Evolutionary conservation across 495 filamentous ascomycete genomes (phyloP), one percentile per base, ranked within the genome.

Genomic region (Penicillium malachiteum): DNA sequence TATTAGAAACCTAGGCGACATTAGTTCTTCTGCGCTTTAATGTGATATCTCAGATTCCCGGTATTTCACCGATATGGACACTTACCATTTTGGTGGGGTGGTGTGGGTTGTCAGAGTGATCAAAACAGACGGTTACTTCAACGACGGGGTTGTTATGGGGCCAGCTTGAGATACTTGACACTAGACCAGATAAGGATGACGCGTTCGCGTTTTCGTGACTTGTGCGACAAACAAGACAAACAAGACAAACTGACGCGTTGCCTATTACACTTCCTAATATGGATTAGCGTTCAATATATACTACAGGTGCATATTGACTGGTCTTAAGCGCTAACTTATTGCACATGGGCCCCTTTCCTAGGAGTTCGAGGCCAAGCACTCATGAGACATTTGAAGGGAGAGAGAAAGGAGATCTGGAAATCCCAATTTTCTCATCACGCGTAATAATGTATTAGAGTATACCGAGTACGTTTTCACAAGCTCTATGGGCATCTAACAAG

Each of bases 1-100:
- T 66, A 32, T 80, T 76, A 31, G 79, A 81, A 39, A 60, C 61
- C 74, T 77, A 16, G 13, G 53, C 46, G 13, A 41, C 43, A 39
- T 46, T 31, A 57, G 67, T 53, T 65, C 7, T 37, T 9, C 12
- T 46, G 21, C 5, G 2, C 35, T 16, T 43, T 43, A 3, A 43
- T n/a, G 40, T 43, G 14, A 18, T 46, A 35, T 7, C 37, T 18
- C 31, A 33, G 35, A 9, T 9, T 31, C 12, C 33, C 8, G 10
- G 26, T 13, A 9, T 37, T 17, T 31, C n/a, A 40, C 40, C 12
- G 35, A 21, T n/a, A 17, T 35, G 8, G 30, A 21, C 10, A 62
- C 62, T 57, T 49, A 65, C 62, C 61, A 67, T 62, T 4, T 5
- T 49, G 48, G 21, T 39, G 38, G 42, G 44, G 43, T 26, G 55